Percentiles rank a stretch among this genome's conserved stretches.
Evolutionary conservation across 2,329 filamentous ascomycete species (phyloP).

Genomic region (Delphinella strobiligena): DNA sequence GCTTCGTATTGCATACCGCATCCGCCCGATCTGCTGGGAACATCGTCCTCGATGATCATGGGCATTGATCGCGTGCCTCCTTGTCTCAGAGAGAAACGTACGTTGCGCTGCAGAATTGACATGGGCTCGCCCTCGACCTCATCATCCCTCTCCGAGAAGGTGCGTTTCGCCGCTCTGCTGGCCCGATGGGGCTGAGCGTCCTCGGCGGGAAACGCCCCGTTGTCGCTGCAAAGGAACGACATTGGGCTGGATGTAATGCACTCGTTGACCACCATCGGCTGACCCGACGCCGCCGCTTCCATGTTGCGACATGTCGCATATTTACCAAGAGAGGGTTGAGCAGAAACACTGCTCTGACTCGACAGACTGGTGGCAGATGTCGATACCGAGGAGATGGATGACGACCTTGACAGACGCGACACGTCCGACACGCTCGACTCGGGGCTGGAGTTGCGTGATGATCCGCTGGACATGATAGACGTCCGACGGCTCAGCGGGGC

Average conservation of each 20-base stretch:
- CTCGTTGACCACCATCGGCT: neutral
- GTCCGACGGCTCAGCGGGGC: constrained; percentile 30
- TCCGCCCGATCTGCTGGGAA: neutral
- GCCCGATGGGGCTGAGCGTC: constrained; percentile 7
- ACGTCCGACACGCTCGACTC: constrained; percentile 52
- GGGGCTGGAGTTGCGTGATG: constrained; percentile 43
- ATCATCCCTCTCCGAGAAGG: neutral
- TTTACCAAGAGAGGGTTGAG: constrained; percentile 34
- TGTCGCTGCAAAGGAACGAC: neutral
- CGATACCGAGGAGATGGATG: constrained; percentile 42
- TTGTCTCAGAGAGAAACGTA: neutral
- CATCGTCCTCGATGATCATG: constrained; percentile 5
- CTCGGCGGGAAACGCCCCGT: constrained; percentile 1
- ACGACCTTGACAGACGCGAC: constrained; percentile 41
- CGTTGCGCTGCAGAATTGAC: neutral
- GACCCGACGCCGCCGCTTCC: constrained; percentile 3
- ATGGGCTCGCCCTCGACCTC: neutral
- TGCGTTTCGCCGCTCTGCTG: constrained; percentile 8
- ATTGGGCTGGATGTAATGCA: neutral
- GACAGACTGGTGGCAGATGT: constrained; percentile 29
- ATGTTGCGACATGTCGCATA: constrained; percentile 36
- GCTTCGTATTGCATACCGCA: neutral
- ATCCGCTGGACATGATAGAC: constrained; percentile 38
- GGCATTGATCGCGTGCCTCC: constrained; percentile 1
- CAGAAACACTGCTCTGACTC: constrained; percentile 32